Evolutionary conservation across 2,329 filamentous ascomycete species (phyloP), one percentile per base, ranked within the genome.

Genomic region (Incumbomyces delicatus): DNA sequence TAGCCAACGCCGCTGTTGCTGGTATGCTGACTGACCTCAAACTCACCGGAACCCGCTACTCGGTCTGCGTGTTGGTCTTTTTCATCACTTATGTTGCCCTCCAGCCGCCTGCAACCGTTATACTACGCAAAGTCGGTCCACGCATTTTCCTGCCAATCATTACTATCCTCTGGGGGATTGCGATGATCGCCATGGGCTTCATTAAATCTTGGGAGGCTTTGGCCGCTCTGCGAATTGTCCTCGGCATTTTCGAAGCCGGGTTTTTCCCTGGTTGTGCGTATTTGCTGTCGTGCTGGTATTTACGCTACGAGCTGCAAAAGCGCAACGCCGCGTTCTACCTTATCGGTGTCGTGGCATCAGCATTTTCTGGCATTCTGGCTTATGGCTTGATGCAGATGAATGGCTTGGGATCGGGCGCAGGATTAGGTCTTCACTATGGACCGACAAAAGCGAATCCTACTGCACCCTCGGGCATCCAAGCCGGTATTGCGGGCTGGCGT

Each of bases 11-110:
- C 34, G 77, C 77, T 38, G 82, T 90, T 60, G 85, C 86, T 16
- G 85, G 60, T 8, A 62, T 66, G 60, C 49, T 49, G 3, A 44
- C 48, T 27, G 61, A 63, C 7, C 46, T 60, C 18, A 42, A 50
- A 17, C 58, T 71, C 4, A 44, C 58, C 29, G 58, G 57, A 5
- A 51, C 43, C 37, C 53, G 60, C 45, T 63, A 60, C 53, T 39
- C 40, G 27, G 74, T 86, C 57, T 72, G 82, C 47, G 81, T 80
- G 2, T 68, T 87, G 30, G 72, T 85, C 57, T 87, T 87, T 68
- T 87, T 87, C 69, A 70, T 83, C 52, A 75, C 81, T 1, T 87
- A 87, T 61, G 74, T 81, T 48, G 41, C 85, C 41, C 83, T 85
- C 52, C 83, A 87, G 58, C 78, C 82, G 0, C 81, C 81, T 0